Percentiles rank a stretch among this genome's conserved stretches.
These are phyloP conservation scores for Mollisia scopiformis DNA, from an alignment of 2,329 filamentous ascomycete species.

Conservation along the genomic window DNA sequence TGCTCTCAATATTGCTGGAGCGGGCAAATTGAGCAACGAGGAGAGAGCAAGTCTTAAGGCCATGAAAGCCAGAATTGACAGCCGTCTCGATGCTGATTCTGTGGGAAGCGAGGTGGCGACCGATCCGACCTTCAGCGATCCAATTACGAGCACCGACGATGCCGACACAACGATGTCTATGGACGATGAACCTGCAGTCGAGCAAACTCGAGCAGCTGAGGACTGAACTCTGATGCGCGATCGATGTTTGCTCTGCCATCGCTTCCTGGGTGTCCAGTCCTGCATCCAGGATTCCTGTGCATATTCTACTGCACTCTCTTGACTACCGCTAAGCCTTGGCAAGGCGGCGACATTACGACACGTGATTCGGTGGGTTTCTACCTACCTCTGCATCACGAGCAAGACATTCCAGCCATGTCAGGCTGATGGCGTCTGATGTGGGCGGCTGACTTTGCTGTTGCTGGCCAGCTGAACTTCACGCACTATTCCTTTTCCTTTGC, in stretches of 20 bases:
- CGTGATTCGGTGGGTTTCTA: slow-evolving; percentile 1
- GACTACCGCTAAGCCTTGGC: not conserved
- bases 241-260: not conserved
- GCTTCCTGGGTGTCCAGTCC: not conserved
- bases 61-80: not conserved
- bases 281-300: too few relatives aligned
- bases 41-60: slow-evolving; percentile 15
- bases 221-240: not conserved
- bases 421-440: not conserved
- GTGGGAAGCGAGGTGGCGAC: not conserved
- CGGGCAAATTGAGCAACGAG: slow-evolving; percentile 12
- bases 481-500: not conserved
- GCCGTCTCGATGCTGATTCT: not conserved
- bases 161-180: not conserved
- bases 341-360: not conserved
- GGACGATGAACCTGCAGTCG: not conserved
- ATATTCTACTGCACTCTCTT: not conserved
- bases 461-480: not conserved
- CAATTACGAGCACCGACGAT: not conserved
- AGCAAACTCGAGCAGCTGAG: not conserved
- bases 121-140: not conserved
- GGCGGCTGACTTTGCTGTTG: not conserved
- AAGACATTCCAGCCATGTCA: not conserved
- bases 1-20: slow-evolving; percentile 14
- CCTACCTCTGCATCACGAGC: slow-evolving; percentile 1